These are phyloP conservation scores for Thielaviopsis euricoi DNA, from an alignment of 2,329 filamentous ascomycete species.

Conservation along the genomic window DNA sequence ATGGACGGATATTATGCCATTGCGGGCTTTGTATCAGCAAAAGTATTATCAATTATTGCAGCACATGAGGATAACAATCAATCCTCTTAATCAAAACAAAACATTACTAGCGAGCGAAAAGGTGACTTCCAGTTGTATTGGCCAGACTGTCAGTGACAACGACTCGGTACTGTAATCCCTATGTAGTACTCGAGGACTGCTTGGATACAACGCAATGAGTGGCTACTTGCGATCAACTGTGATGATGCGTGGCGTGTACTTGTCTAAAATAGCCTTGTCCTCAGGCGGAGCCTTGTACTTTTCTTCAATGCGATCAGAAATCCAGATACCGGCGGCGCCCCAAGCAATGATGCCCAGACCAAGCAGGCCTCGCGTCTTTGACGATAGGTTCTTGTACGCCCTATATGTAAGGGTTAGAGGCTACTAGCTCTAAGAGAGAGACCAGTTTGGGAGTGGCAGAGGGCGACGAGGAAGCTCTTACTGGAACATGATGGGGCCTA, in stretches of 20 bases:
- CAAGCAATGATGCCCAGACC: conserved; percentile 63
- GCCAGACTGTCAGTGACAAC: neutral
- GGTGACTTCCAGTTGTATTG: too few relatives aligned
- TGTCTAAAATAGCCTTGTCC: conserved; percentile 51
- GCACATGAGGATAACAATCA: neutral
- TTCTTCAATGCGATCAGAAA: conserved; percentile 57
- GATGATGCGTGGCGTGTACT: conserved; percentile 44
- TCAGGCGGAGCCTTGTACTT: conserved; percentile 56
- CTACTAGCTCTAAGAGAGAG: neutral
- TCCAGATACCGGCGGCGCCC: conserved; percentile 55
- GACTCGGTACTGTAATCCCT: neutral
- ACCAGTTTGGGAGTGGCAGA: too few relatives aligned
- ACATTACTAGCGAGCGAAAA: neutral
- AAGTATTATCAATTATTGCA: neutral
- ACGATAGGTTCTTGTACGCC: conserved; percentile 54
- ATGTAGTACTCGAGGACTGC: too few relatives aligned
- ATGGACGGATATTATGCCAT: neutral
- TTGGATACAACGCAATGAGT: conserved; percentile 14
- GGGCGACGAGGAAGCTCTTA: neutral
- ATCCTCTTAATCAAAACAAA: neutral
- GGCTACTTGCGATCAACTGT: conserved; percentile 29
- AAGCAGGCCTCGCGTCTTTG: conserved; percentile 53
- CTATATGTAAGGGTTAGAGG: conserved; percentile 21
- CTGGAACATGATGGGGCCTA: neutral
- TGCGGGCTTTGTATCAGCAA: neutral